Conservation (phyloP, 164 flowering plant species). For the Stephania yunnanensis region DNA sequence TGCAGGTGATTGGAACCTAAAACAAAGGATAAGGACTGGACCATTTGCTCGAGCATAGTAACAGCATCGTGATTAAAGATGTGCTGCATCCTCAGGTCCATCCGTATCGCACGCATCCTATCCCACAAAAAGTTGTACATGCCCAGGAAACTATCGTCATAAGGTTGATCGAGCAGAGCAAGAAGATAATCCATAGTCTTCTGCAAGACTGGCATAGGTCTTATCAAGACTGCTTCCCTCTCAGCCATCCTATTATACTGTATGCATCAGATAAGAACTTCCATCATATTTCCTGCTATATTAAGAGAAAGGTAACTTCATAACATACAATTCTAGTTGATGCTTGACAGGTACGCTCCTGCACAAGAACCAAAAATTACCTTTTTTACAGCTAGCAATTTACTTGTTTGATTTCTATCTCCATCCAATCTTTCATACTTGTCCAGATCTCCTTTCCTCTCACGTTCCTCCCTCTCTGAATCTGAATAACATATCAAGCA, state of each 20-base stretch:
- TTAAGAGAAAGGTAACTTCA: slow-evolving; percentile 3
- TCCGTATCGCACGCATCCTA: slow-evolving; percentile 91
- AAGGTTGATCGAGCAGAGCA: slow-evolving; percentile 70
- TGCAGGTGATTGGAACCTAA: neutral
- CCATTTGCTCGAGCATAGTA: slow-evolving; percentile 97
- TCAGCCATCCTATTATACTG: slow-evolving; percentile 97
- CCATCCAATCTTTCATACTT: slow-evolving; percentile 87
- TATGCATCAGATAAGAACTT: slow-evolving; percentile 21
- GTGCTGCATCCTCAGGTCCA: slow-evolving; percentile 97
- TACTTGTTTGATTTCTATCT: slow-evolving; percentile 81
- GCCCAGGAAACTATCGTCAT: slow-evolving; percentile 70
- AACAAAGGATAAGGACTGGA: slow-evolving; percentile 22
- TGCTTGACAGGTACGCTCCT: slow-evolving; percentile 4
- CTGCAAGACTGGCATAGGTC: slow-evolving; percentile 89
- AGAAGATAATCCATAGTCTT: slow-evolving; percentile 80
- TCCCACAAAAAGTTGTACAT: slow-evolving; percentile 97
- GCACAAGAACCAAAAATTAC: slow-evolving; percentile 25
- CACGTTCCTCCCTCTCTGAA: slow-evolving; percentile 87
- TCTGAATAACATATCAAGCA: slow-evolving; percentile 40
- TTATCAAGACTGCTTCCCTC: slow-evolving; percentile 80
- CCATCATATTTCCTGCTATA: slow-evolving; percentile 19
- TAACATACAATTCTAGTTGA: neutral
- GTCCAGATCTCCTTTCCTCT: slow-evolving; percentile 97
- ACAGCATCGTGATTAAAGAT: slow-evolving; percentile 66
- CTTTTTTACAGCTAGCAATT: slow-evolving; percentile 86